Evolutionary conservation across 768 basidiomycete species (phyloP).

Genomic region (Pleurotus eryngii): DNA sequence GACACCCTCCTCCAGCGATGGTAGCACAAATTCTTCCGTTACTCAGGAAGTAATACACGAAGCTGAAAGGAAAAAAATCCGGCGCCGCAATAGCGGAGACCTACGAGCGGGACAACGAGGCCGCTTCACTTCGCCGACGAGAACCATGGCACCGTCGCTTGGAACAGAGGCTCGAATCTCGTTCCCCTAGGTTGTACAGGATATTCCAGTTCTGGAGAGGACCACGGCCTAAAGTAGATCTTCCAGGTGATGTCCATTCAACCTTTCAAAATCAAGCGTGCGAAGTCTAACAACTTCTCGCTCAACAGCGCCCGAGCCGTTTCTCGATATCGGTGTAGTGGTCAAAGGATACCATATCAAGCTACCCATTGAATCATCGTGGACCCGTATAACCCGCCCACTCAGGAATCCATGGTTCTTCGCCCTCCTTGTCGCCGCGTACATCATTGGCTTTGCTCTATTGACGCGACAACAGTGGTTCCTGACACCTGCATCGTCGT

Average conservation of each 20-base stretch:
- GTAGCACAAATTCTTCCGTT: neutral
- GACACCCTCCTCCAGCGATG: constrained; percentile 3
- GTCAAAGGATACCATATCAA: constrained; percentile 32
- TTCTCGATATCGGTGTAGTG: constrained; percentile 47
- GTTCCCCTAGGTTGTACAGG: constrained; percentile 17
- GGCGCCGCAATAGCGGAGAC: neutral
- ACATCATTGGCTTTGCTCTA: constrained; percentile 73
- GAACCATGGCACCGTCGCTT: constrained; percentile 18
- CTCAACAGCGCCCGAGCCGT: constrained; percentile 48
- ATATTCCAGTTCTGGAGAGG: constrained; percentile 46
- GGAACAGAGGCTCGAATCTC: constrained; percentile 12
- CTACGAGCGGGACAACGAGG: constrained; percentile 11
- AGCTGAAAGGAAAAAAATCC: neutral
- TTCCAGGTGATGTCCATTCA: constrained; percentile 37
- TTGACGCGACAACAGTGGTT: constrained; percentile 72
- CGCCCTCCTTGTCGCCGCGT: constrained; percentile 50
- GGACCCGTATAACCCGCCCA: constrained; percentile 48
- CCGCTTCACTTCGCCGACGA: constrained; percentile 10
- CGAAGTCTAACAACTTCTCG: constrained; percentile 2
- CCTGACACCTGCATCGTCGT: constrained; percentile 59
- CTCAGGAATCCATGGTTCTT: constrained; percentile 55
- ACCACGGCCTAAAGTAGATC: constrained; percentile 54
- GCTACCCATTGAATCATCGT: constrained; percentile 51
- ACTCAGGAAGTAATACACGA: neutral
- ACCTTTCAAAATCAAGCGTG: neutral